Conservation (phyloP, 805 yeast genomes). For the Candida silvatica region DNA sequence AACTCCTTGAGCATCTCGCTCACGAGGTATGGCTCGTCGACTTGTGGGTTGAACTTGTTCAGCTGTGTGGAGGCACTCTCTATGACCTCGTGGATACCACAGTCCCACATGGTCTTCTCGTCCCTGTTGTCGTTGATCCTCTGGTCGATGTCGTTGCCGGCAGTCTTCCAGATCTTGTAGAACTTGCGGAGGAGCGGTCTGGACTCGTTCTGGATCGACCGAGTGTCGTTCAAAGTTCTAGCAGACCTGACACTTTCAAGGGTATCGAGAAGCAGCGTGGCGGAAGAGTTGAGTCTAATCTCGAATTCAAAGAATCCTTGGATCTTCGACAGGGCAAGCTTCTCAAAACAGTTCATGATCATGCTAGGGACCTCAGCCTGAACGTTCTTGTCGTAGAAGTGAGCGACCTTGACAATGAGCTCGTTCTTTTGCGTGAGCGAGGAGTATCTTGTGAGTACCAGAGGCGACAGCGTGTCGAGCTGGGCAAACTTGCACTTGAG, state of each 20-base stretch:
- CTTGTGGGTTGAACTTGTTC: constrained; percentile 17
- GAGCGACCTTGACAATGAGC: constrained; percentile 28
- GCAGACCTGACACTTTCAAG: constrained; percentile 26
- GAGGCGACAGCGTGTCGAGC: constrained; percentile 56
- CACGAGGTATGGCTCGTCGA: constrained; percentile 24
- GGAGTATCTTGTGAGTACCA: constrained; percentile 39
- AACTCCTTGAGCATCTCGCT: constrained; percentile 31
- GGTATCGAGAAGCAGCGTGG: constrained; percentile 30
- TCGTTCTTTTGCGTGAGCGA: constrained; percentile 27
- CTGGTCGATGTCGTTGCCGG: constrained; percentile 19
- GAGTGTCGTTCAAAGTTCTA: constrained; percentile 21
- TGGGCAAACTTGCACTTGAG: constrained; percentile 71
- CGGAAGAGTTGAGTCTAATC: constrained; percentile 40
- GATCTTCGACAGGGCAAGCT: constrained; percentile 56
- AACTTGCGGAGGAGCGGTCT: constrained; percentile 10
- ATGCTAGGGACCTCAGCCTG: constrained; percentile 41
- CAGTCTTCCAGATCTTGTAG: constrained; percentile 11
- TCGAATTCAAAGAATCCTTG: constrained; percentile 59
- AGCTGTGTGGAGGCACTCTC: constrained; percentile 11
- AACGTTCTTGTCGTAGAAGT: constrained; percentile 44
- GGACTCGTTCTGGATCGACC: constrained; percentile 7
- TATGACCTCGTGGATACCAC: constrained; percentile 30
- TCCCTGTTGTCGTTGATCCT: constrained; percentile 54
- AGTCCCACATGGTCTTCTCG: constrained; percentile 40
- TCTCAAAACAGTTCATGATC: constrained; percentile 45